Conservation (phyloP, 1,284 basidiomycete species). For the Waitea zeae region DNA sequence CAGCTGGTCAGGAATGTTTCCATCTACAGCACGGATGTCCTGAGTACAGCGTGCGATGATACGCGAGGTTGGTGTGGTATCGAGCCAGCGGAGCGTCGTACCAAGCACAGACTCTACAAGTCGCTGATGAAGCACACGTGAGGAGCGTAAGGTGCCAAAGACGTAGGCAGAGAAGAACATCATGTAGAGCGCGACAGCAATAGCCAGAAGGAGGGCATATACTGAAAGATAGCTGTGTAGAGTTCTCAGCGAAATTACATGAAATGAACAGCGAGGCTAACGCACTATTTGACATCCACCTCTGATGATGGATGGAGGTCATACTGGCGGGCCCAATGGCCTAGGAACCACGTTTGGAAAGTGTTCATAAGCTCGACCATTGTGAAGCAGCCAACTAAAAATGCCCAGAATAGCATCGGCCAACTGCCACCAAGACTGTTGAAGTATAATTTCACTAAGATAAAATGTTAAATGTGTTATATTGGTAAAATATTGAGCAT, state of each 20-base stretch:
- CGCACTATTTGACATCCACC: slow-evolving; percentile 14
- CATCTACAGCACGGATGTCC: slow-evolving; percentile 29
- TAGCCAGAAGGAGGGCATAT: slow-evolving; percentile 20
- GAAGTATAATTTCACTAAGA: slow-evolving; percentile 9
- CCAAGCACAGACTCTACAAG: slow-evolving; percentile 40
- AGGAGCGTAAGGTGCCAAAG: slow-evolving; percentile 28
- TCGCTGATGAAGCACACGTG: slow-evolving; percentile 32
- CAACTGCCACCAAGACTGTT: slow-evolving; percentile 14
- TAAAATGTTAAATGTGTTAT: slow-evolving; percentile 1
- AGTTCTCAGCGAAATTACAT: neutral
- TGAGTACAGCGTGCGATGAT: slow-evolving; percentile 42
- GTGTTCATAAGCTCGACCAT: slow-evolving; percentile 9
- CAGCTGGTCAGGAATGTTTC: slow-evolving; percentile 12
- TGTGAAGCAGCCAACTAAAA: slow-evolving; percentile 10
- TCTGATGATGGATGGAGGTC: slow-evolving; percentile 13
- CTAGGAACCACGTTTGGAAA: slow-evolving; percentile 26
- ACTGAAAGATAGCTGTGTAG: slow-evolving; percentile 20
- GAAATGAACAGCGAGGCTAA: slow-evolving; percentile 1
- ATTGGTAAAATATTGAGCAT: slow-evolving; percentile 2
- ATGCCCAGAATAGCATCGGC: slow-evolving; percentile 16
- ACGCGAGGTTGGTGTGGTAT: slow-evolving; percentile 39
- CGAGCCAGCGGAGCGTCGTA: slow-evolving; percentile 36
- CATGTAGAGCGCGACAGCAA: slow-evolving; percentile 12
- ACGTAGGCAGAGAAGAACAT: slow-evolving; percentile 17
- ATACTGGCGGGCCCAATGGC: slow-evolving; percentile 25